Evolutionary conservation across 352 stramenopile species (phyloP), one percentile per base, ranked within the genome.

Genomic region (Halophytophthora batemanensis): DNA sequence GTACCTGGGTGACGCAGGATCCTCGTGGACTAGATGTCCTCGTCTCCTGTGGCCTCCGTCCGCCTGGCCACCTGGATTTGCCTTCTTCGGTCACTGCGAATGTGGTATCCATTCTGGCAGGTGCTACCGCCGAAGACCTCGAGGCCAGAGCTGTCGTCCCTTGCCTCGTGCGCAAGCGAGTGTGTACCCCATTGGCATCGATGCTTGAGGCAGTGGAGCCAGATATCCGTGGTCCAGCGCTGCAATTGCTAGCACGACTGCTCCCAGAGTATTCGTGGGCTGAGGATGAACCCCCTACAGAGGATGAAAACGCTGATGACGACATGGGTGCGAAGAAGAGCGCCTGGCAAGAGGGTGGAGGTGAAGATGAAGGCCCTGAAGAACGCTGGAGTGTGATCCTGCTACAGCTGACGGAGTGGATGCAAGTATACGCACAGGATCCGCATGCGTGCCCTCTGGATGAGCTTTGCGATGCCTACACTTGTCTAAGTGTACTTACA

Each of bases 351-450:
- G 29, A 28, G 7, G 18, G 18, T n/a, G 43, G 21, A 3, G 34
- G 18, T n/a, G 37, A 35, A 11, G 38, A 46, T 2, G 38, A 52
- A 7, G 47, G 23, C 5, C 39, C 34, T 8, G 54, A 45, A 15
- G 74, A 86, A 17, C 42, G 61, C 8, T 89, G 78, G 79, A 44
- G 55, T 1, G 22, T 17, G 6, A 54, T 90, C 2, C 52, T 87
- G 7, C 39, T 63, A 7, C 61, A 86, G 31, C 42, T 87, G n/a
- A 61, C 79, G 15, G 79, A 90, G 51, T 90, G 79, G 79, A 86
- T 90, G 69, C 71, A 87, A 28, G 66, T 90, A 10, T 87, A 78
- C 23, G 67, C 64, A 3, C 63, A 72, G 19, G 79, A 90, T 13
- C 68, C 64, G 18, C 34, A 61, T 17, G 64, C 35, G 1, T 77